These are phyloP conservation scores for Neolentinus lepideus DNA, from an alignment of 1,284 basidiomycete genomes.

Conservation along the genomic window DNA sequence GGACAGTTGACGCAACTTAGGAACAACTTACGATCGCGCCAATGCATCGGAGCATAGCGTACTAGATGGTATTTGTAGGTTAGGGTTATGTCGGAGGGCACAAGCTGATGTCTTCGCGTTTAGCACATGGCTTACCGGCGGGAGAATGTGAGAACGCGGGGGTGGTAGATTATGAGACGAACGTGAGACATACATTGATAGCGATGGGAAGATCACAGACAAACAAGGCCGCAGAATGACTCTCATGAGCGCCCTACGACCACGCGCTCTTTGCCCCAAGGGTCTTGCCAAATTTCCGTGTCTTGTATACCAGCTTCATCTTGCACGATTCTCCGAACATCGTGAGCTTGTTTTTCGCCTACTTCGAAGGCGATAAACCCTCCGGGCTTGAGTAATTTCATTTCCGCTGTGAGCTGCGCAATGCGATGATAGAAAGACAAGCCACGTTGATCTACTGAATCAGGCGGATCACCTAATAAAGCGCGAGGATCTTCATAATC, in stretches of 20 bases:
- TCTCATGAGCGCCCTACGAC: conserved; percentile 38
- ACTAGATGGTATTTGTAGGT: too few species aligned
- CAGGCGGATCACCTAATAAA: conserved; percentile 64
- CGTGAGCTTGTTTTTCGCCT: conserved; percentile 63
- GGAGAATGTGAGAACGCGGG: too few species aligned
- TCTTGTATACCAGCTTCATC: conserved; percentile 30
- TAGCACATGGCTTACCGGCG: too few species aligned
- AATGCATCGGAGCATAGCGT: too few species aligned
- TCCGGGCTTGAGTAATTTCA: conserved; percentile 37
- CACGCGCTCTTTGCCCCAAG: conserved; percentile 64
- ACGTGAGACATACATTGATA: background rate
- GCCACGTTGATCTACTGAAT: conserved; percentile 33
- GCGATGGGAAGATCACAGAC: too few species aligned
- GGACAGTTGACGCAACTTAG: too few species aligned
- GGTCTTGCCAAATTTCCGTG: conserved; percentile 70
- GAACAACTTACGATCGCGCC: too few species aligned
- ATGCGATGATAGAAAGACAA: conserved; percentile 77
- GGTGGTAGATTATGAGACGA: too few species aligned
- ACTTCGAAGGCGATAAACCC: conserved; percentile 75
- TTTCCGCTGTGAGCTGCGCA: conserved; percentile 42
- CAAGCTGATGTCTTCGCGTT: too few species aligned
- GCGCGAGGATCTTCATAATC: conserved; percentile 77
- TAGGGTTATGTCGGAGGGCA: too few species aligned
- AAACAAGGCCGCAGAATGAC: background rate
- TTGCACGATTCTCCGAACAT: conserved; percentile 52